phyloP scores from a whole-genome alignment of 2,329 filamentous ascomycete species.

The Ophiognomonia clavigignenti-juglandacearum region DNA sequence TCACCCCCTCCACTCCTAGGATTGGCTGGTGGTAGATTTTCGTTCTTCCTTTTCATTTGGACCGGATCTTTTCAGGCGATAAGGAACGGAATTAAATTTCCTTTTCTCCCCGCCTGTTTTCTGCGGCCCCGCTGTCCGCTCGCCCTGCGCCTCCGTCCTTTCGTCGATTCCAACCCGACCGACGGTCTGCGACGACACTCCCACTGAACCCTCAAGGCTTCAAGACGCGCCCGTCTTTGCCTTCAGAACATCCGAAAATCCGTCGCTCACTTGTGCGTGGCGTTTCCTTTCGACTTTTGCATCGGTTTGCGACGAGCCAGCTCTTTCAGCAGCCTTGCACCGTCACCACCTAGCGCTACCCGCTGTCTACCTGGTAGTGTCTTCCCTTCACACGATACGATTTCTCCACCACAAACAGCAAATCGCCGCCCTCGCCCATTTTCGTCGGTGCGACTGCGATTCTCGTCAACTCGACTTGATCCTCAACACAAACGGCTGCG shows the following conservation, averaged over 20 bases:
- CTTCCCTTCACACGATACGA: not conserved
- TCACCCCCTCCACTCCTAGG: constrained; percentile 11
- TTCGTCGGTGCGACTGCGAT: not conserved
- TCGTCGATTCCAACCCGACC: constrained; percentile 10
- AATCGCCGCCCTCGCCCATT: not conserved
- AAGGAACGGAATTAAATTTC: constrained; percentile 13
- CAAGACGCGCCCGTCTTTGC: not conserved
- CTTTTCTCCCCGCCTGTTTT: constrained; percentile 3
- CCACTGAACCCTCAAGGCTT: no score
- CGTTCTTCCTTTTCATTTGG: constrained; percentile 11
- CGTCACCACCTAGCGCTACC: not conserved
- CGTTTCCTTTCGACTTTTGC: not conserved
- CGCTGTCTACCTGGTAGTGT: not conserved
- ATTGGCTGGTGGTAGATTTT: constrained; percentile 15
- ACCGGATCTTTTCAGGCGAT: constrained; percentile 11
- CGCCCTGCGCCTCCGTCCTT: constrained; percentile 1
- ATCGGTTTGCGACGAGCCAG: no score
- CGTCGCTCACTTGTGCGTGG: not conserved
- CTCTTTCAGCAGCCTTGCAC: no score
- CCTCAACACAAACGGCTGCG: not conserved
- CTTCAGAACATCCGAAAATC: not conserved
- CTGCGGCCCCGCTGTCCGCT: constrained; percentile 11
- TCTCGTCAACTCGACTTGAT: not conserved
- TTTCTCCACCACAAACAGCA: not conserved
- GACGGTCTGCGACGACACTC: constrained; percentile 3